Conservation (phyloP, 2,329 filamentous ascomycete genomes). For the Hymenoscyphus repandus region DNA sequence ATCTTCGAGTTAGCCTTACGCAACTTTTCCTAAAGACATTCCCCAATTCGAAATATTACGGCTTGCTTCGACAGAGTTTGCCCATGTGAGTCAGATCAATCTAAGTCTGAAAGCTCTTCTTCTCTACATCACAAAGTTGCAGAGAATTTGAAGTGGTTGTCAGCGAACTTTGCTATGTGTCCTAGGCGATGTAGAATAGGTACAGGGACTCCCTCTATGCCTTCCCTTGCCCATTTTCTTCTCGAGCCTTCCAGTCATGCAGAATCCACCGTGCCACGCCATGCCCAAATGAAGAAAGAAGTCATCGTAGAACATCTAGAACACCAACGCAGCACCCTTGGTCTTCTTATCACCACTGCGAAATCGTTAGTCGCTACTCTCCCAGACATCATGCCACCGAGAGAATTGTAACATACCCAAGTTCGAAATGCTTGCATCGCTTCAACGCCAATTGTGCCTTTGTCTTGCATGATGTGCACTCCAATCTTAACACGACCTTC, state of each 20-base stretch:
- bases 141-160: slow-evolving; percentile 5
- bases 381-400: background rate
- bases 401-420: slow-evolving; percentile 65
- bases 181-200: slow-evolving; percentile 26
- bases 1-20: too few species aligned
- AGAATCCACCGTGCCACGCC: slow-evolving; percentile 25
- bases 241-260: slow-evolving; percentile 25
- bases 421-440: slow-evolving; percentile 99
- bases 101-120: too few species aligned
- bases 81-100: too few species aligned
- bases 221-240: slow-evolving; percentile 20
- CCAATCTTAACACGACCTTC: slow-evolving; percentile 98
- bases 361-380: slow-evolving; percentile 36
- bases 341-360: slow-evolving; percentile 99
- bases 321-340: slow-evolving; percentile 99
- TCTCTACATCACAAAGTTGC: background rate
- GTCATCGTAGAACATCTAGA: slow-evolving; percentile 60
- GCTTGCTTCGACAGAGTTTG: too few species aligned
- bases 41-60: too few species aligned
- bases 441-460: slow-evolving; percentile 97
- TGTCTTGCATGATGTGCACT: slow-evolving; percentile 97
- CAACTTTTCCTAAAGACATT: too few species aligned
- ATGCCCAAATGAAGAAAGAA: slow-evolving; percentile 23
- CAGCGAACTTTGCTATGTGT: slow-evolving; percentile 30
- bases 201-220: slow-evolving; percentile 22